Evolutionary conservation across 148 eudicot genomes (phyloP).

Genomic region (Arbutus unedo): DNA sequence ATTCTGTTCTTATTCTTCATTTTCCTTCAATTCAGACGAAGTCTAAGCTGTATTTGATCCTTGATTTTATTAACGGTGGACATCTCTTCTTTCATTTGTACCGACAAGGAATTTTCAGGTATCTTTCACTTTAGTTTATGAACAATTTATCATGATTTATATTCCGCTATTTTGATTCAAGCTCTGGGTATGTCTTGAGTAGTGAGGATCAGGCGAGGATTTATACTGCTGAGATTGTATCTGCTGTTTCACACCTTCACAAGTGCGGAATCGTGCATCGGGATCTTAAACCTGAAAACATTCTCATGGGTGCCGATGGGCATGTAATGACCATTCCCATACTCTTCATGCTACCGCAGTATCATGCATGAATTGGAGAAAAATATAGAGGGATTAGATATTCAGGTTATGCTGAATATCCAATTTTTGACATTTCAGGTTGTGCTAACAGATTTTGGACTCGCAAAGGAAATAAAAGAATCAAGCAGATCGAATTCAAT

Average conservation of each 20-base stretch:
- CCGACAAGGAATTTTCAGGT: slow-evolving; percentile 87
- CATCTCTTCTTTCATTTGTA: slow-evolving; percentile 87
- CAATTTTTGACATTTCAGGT: slow-evolving; percentile 38
- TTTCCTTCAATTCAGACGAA: slow-evolving; percentile 53
- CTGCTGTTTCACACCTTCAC: slow-evolving; percentile 94
- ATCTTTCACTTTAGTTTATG: slow-evolving; percentile 18
- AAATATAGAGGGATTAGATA: neutral
- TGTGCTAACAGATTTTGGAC: slow-evolving; percentile 88
- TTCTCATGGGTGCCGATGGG: slow-evolving; percentile 85
- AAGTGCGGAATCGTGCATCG: slow-evolving; percentile 88
- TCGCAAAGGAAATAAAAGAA: slow-evolving; percentile 86
- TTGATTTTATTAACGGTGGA: slow-evolving; percentile 89
- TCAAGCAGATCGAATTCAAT: slow-evolving; percentile 82
- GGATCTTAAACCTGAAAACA: slow-evolving; percentile 93
- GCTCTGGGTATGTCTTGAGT: slow-evolving; percentile 34
- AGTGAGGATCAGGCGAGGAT: slow-evolving; percentile 93
- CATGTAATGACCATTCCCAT: slow-evolving; percentile 50
- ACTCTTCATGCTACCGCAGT: slow-evolving; percentile 1
- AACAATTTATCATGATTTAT: slow-evolving; percentile 10
- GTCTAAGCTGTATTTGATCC: slow-evolving; percentile 79
- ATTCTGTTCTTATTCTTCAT: slow-evolving; percentile 13
- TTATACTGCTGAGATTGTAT: slow-evolving; percentile 85
- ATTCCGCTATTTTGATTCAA: slow-evolving; percentile 28
- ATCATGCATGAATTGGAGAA: neutral
- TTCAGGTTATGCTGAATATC: neutral